Base-by-base conservation (phyloP, 768 basidiomycete genomes). In the Phlebiopsis flavidoalba region DNA sequence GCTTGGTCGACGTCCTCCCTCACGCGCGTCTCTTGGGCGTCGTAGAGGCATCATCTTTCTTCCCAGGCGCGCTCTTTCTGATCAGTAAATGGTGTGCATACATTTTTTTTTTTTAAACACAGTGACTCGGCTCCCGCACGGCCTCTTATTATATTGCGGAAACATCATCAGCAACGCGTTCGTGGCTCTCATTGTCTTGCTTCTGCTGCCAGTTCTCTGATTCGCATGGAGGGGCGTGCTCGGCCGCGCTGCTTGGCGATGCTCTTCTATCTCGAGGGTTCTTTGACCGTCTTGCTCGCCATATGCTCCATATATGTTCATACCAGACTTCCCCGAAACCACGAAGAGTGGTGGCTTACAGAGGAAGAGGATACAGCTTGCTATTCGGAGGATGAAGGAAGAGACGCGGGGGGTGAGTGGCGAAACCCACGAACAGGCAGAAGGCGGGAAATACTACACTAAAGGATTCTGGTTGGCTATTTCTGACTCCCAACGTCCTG, bases 401-500 rank as follows among this genome's bases (percentile, higher is more conserved):
- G 89, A 90, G 59, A 74, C 76, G 22, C n/a, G n/a, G n/a, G n/a
- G n/a, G n/a, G n/a, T n/a, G n/a, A n/a, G n/a, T n/a, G 83, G 82
- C 24, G 75, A 78, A 5, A 3, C 3, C 40, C 76, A 81, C 61
- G 77, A 74, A 14, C 7, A n/a, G 15, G 36, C 12, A 22, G 21
- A 65, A 12, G 17, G 40, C 3, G 17, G n/a, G 40, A 43, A 19
- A 37, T 36, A 66, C 14, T 68, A 72, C 21, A 14, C 36, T n/a
- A n/a, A 51, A 11, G 89, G 88, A 8, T 68, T 92, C 5, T 65
- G 71, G n/a, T 67, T 87, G 61, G 89, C 91, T 14, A 50, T 91
- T 56, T 90, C 76, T 26, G 93, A 95, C n/a, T 69, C 85, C 86
- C 86, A 89, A 86, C 70, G 89, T 95, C n/a, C 40, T 94, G 91